A percentile compares a stretch with the other conserved stretches of the same genome.
Evolutionary conservation across 331 rosid species (phyloP).

Genomic region (Malus hybrid): DNA sequence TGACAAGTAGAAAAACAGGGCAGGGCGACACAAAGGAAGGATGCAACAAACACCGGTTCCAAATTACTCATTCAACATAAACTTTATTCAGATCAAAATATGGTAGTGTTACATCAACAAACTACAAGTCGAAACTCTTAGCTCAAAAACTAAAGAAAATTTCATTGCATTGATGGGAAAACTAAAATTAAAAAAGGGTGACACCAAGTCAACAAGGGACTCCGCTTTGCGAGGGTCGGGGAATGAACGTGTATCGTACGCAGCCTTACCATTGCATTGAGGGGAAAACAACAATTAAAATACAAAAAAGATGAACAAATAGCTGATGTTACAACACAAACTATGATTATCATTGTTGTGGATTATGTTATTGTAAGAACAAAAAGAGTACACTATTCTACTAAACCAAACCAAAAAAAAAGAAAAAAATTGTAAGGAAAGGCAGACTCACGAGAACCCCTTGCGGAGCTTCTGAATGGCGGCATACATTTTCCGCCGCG

Average conservation of each 20-base stretch:
- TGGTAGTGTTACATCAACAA: background rate
- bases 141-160: background rate
- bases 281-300: background rate
- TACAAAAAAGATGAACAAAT: background rate
- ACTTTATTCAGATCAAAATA: background rate
- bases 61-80: background rate
- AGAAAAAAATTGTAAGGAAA: background rate
- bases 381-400: background rate
- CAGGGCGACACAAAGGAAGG: background rate
- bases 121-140: background rate
- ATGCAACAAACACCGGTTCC: background rate
- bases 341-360: conserved; percentile 1
- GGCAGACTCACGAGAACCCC: conserved; percentile 32
- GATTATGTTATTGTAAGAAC: background rate
- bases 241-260: too few species aligned
- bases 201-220: too few species aligned
- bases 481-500: conserved; percentile 57
- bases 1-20: background rate
- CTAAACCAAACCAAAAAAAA: background rate
- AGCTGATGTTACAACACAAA: background rate
- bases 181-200: background rate
- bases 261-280: background rate
- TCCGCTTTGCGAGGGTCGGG: too few species aligned
- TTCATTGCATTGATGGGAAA: background rate
- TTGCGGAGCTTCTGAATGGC: conserved; percentile 65